Conservation (phyloP, 208 protist genomes). For the Wallacemonas sp. region DNA sequence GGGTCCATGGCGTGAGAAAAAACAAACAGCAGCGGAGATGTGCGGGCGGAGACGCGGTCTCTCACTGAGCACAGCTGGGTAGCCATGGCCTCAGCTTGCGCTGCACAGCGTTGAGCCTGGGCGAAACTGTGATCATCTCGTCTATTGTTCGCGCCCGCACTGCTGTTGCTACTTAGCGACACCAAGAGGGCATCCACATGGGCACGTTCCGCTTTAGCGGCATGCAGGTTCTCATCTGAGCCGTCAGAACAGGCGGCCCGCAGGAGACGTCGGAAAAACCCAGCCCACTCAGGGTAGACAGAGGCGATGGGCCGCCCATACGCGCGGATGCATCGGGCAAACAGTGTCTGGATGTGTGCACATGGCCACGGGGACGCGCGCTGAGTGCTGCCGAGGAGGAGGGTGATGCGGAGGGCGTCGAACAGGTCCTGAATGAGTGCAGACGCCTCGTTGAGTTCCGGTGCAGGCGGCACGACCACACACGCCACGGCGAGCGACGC, state of each 20-base stretch:
- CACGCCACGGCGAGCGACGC: constrained; percentile 13
- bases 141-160: not conserved
- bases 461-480: not conserved
- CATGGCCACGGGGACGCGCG: not conserved
- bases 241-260: too few species aligned
- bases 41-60: not conserved
- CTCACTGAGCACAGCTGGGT: not conserved
- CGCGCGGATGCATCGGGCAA: not conserved
- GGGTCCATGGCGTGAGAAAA: not conserved
- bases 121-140: not conserved
- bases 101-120: constrained; percentile 1
- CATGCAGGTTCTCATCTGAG: too few species aligned
- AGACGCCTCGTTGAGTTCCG: constrained; percentile 1
- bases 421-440: constrained; percentile 2
- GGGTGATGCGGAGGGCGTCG: constrained; percentile 8
- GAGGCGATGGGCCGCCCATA: not conserved
- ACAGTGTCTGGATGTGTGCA: constrained; percentile 7
- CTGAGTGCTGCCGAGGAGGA: not conserved
- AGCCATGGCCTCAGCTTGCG: constrained; percentile 9
- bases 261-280: constrained; percentile 8
- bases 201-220: not conserved
- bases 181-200: not conserved
- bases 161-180: too few species aligned
- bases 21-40: not conserved
- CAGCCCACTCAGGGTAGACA: constrained; percentile 3